Conservation (phyloP, 2,329 filamentous ascomycete species). For the Fusarium citri region DNA sequence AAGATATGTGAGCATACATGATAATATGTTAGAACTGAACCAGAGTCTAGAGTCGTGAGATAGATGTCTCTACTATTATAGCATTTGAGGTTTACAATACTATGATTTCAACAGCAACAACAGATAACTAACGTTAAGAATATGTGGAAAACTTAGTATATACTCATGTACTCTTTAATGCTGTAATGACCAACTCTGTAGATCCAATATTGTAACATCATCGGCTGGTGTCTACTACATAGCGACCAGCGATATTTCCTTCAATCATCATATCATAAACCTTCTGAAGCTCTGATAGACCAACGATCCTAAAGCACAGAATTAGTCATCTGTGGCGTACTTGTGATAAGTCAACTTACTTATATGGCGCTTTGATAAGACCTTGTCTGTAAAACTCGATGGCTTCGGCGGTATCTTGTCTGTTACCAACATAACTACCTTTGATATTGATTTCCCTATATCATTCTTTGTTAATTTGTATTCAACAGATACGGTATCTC, state of each 20-base stretch:
- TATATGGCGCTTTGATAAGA: slow-evolving; percentile 84
- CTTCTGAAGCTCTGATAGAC: slow-evolving; percentile 78
- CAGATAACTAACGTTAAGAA: accelerated
- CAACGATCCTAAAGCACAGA: slow-evolving; percentile 62
- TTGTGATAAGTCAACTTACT: slow-evolving; percentile 50
- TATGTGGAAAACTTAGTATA: accelerated
- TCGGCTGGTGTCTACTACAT: slow-evolving; percentile 77
- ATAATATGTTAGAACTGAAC: background rate
- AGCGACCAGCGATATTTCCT: slow-evolving; percentile 76
- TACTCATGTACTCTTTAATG: background rate
- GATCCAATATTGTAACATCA: slow-evolving; percentile 49
- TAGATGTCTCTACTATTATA: background rate
- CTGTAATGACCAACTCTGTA: background rate
- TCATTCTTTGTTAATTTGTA: background rate
- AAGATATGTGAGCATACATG: background rate
- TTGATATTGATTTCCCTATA: slow-evolving; percentile 84
- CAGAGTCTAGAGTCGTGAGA: background rate
- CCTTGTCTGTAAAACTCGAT: slow-evolving; percentile 87
- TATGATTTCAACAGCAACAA: accelerated
- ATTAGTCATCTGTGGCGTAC: background rate
- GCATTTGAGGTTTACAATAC: accelerated
- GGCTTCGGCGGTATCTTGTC: slow-evolving; percentile 84
- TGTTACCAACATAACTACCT: slow-evolving; percentile 90
- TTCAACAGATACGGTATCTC: accelerated
- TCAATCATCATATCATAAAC: slow-evolving; percentile 79